Conservation (phyloP, 495 filamentous ascomycete genomes). For the Cryomyces minteri region DNA sequence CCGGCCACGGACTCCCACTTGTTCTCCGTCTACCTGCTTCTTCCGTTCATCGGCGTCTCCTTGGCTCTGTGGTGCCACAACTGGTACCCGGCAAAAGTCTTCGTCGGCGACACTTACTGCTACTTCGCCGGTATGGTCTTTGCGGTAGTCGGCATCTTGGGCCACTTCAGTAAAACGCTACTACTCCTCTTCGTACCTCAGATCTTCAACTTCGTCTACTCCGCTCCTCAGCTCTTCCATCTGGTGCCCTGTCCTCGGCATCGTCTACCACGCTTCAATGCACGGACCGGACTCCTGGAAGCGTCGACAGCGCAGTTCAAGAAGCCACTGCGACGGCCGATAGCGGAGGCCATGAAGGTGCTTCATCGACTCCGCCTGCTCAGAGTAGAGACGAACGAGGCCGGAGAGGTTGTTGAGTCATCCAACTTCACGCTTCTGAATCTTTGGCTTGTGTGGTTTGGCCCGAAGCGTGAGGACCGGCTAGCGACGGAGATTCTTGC, state of each 20-base stretch:
- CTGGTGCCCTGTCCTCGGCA: slow-evolving; percentile 85
- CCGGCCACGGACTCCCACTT: slow-evolving; percentile 90
- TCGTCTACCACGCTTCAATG: slow-evolving; percentile 74
- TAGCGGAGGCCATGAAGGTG: slow-evolving; percentile 41
- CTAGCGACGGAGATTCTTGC: slow-evolving; percentile 56
- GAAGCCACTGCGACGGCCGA: slow-evolving; percentile 41
- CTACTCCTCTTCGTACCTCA: slow-evolving; percentile 83
- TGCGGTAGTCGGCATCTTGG: slow-evolving; percentile 86
- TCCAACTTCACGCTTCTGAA: slow-evolving; percentile 90
- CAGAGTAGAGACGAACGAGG: slow-evolving; percentile 39
- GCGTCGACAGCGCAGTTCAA: slow-evolving; percentile 68
- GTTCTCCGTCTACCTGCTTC: slow-evolving; percentile 84
- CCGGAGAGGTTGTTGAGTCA: slow-evolving; percentile 57
- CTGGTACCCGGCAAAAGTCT: slow-evolving; percentile 89
- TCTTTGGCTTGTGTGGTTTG: slow-evolving; percentile 90
- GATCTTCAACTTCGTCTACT: slow-evolving; percentile 93
- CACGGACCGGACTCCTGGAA: slow-evolving; percentile 64
- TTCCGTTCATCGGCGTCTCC: slow-evolving; percentile 88
- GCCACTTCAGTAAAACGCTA: slow-evolving; percentile 95
- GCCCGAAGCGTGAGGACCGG: slow-evolving; percentile 73
- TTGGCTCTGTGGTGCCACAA: slow-evolving; percentile 77
- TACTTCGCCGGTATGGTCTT: slow-evolving; percentile 99
- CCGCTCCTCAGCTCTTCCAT: slow-evolving; percentile 73
- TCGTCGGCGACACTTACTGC: slow-evolving; percentile 97
- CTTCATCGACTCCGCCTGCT: slow-evolving; percentile 47